A percentile compares a stretch with the other conserved stretches of the same genome.
Evolutionary conservation across 2,329 filamentous ascomycete genomes (phyloP).

Genomic region (Clarireedia paspali): DNA sequence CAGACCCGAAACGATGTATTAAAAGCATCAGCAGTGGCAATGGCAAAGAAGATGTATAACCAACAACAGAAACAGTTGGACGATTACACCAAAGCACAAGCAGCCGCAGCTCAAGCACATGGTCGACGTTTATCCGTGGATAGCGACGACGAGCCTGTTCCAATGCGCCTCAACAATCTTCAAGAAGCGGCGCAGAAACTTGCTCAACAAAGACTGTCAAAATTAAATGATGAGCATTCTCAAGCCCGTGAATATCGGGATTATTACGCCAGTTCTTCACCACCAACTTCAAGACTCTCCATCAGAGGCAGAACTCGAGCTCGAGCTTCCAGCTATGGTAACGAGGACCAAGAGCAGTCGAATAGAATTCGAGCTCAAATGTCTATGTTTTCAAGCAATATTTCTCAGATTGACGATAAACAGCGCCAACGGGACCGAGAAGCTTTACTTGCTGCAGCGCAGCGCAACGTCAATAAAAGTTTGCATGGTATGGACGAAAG

Average conservation of each 20-base stretch:
- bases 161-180: constrained; percentile 53
- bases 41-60: constrained; percentile 82
- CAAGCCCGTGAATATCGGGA: constrained; percentile 59
- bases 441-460: constrained; percentile 67
- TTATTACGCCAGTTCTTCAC: constrained; percentile 57
- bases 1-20: constrained; percentile 63
- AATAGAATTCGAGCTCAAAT: constrained; percentile 70
- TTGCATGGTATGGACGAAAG: constrained; percentile 77
- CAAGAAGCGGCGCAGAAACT: constrained; percentile 84
- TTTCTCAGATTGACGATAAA: constrained; percentile 62
- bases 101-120: constrained; percentile 27
- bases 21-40: constrained; percentile 75
- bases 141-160: constrained; percentile 34
- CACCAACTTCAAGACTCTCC: constrained; percentile 41
- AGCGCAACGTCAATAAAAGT: constrained; percentile 74
- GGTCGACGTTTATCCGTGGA: constrained; percentile 28
- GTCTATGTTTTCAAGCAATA: constrained; percentile 62
- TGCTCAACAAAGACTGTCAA: constrained; percentile 74
- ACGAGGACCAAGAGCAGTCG: constrained; percentile 52
- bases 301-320: constrained; percentile 50
- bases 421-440: constrained; percentile 72
- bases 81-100: constrained; percentile 23
- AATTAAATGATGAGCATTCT: constrained; percentile 64
- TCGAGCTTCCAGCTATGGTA: constrained; percentile 61
- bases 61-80: constrained; percentile 50